Conservation (phyloP, 371 early-diverging fungal genomes). For the Phascolomyces articulosus region DNA sequence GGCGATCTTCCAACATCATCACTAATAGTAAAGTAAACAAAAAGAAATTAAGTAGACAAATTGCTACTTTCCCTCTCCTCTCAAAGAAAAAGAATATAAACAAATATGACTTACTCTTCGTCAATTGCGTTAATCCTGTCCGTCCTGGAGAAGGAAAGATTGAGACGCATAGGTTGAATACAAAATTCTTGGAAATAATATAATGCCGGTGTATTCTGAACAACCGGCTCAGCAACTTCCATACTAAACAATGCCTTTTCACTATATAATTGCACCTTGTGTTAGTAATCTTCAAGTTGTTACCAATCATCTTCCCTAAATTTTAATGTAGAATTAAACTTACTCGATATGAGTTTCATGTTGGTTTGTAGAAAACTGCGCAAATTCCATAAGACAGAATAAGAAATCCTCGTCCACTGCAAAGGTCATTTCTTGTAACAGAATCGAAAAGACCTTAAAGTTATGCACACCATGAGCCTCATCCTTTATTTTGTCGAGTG, state of each 20-base stretch:
- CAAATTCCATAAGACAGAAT: conserved; percentile 72
- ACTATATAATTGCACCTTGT: conserved; percentile 10
- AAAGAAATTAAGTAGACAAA: conserved; percentile 9
- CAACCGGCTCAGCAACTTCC: conserved; percentile 56
- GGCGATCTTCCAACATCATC: conserved; percentile 29
- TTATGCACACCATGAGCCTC: conserved; percentile 81
- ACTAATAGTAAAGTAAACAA: conserved; percentile 6
- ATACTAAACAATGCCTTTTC: conserved; percentile 33
- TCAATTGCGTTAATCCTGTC: conserved; percentile 50
- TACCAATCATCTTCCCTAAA: neutral
- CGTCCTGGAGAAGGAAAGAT: conserved; percentile 82
- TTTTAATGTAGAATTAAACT: neutral
- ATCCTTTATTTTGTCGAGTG: conserved; percentile 76
- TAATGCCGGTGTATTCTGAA: conserved; percentile 58
- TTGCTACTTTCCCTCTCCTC: neutral
- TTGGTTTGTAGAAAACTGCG: conserved; percentile 58
- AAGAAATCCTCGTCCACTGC: conserved; percentile 88
- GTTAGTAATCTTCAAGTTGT: neutral
- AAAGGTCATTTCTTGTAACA: conserved; percentile 87
- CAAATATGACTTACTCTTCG: conserved; percentile 26
- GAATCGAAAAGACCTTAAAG: conserved; percentile 77
- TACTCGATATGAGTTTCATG: conserved; percentile 20
- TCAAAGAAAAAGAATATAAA: neutral
- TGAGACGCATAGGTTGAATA: conserved; percentile 86
- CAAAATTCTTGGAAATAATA: conserved; percentile 89